These are phyloP conservation scores for Citrullus amarus DNA, from an alignment of 306 rosid species.

Conservation along the genomic window DNA sequence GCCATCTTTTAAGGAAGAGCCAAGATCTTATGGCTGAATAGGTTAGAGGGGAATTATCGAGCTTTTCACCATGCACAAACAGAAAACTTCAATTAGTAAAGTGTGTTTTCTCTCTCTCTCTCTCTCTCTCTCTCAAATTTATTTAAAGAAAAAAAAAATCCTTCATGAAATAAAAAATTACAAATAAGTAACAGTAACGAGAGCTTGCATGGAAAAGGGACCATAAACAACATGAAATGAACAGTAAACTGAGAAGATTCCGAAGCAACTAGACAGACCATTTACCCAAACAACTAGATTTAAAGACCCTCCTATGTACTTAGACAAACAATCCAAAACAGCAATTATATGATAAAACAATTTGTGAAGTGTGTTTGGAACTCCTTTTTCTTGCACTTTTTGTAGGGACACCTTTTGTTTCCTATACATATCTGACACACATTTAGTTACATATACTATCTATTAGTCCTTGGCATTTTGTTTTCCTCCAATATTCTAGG, in stretches of 20 bases:
- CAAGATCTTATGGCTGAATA: background rate
- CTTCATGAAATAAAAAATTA: background rate
- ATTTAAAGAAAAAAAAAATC: too few species aligned
- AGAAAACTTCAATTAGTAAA: too few species aligned
- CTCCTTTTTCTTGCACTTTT: background rate
- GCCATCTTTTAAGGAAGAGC: background rate
- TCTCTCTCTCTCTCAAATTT: too few species aligned
- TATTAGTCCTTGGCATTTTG: background rate
- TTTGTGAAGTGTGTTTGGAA: background rate
- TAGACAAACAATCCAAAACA: too few species aligned
- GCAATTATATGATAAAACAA: too few species aligned
- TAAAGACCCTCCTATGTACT: too few species aligned
- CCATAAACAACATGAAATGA: too few species aligned
- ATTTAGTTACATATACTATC: background rate
- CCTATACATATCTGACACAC: background rate
- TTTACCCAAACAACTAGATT: too few species aligned
- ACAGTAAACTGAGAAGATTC: too few species aligned
- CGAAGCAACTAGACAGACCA: too few species aligned
- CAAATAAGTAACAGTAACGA: background rate
- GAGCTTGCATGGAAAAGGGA: too few species aligned
- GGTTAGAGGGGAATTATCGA: background rate
- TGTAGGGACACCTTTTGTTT: too few species aligned
- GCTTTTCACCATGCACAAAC: background rate
- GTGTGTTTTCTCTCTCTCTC: background rate
- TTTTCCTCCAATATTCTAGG: background rate